phyloP scores from a whole-genome alignment of 169 alveolate species.

The Eimeria mitis region DNA sequence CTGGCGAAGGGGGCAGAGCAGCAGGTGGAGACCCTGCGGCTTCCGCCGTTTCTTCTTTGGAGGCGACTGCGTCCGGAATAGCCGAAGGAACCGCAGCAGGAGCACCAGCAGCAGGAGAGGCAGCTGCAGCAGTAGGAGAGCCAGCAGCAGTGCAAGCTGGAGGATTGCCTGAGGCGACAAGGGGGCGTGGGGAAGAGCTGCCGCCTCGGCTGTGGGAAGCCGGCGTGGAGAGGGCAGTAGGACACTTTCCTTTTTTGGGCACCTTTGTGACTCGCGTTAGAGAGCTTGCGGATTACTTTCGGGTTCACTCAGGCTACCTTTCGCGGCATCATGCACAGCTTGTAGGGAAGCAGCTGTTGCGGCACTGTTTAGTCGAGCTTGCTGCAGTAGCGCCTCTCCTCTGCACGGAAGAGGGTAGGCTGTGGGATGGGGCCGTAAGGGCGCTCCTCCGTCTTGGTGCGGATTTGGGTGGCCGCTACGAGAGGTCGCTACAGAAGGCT shows the following conservation, averaged over 20 bases:
- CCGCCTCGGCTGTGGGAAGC: not conserved
- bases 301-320: not conserved
- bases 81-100: constrained; percentile 15
- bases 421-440: not conserved
- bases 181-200: not conserved
- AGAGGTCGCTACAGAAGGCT: not conserved
- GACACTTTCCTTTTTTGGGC: not conserved
- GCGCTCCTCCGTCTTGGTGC: not conserved
- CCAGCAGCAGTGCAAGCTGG: not conserved
- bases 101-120: not conserved
- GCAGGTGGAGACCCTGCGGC: not conserved
- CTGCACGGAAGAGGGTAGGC: not conserved
- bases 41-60: not conserved
- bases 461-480: not conserved
- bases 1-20: not conserved
- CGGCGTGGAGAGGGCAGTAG: not conserved
- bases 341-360: not conserved
- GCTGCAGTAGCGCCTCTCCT: not conserved
- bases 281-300: not conserved
- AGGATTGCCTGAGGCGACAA: not conserved
- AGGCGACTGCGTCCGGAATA: not conserved
- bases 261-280: not conserved
- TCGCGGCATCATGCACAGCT: not conserved
- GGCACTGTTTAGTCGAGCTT: not conserved
- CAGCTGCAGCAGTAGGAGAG: not conserved